Evolutionary conservation across 2,329 filamentous ascomycete genomes (phyloP).

Genomic region (Diaporthe vaccinii): DNA sequence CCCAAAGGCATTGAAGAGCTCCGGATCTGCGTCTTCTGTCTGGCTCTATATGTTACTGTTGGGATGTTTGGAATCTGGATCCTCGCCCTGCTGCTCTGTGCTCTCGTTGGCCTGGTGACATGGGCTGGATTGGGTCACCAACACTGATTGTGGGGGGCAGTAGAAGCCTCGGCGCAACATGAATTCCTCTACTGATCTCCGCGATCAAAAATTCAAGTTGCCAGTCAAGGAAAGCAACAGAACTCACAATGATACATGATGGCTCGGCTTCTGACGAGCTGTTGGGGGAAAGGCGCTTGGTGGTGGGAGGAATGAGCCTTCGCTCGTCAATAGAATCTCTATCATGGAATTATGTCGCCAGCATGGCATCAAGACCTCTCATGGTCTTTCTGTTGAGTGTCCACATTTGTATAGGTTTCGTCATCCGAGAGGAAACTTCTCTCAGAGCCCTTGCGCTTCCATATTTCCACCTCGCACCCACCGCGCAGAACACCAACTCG

Average conservation of each 20-base stretch:
- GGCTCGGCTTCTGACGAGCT: not conserved
- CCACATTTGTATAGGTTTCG: not conserved
- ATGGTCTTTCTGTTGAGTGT: not conserved
- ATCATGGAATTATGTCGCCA: too few species aligned
- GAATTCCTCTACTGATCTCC: not conserved
- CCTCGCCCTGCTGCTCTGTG: not conserved
- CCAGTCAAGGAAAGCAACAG: not conserved
- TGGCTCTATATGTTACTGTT: not conserved
- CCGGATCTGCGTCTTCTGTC: not conserved
- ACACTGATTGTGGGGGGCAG: not conserved
- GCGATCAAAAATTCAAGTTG: not conserved
- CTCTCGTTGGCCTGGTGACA: not conserved
- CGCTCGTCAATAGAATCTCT: not conserved
- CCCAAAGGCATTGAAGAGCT: not conserved
- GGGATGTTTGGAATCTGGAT: not conserved
- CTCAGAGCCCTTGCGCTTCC: constrained; percentile 73
- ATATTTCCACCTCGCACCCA: constrained; percentile 91
- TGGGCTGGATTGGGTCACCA: not conserved
- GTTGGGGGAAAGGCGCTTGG: not conserved
- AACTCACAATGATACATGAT: not conserved
- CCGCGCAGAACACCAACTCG: constrained; percentile 87
- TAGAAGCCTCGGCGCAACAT: not conserved
- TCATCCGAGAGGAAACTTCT: not conserved
- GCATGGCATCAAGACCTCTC: not conserved
- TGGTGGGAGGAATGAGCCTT: not conserved